A percentile compares a stretch with the other conserved stretches of the same genome.
phyloP scores from a whole-genome alignment of 2,329 filamentous ascomycete species.

The Karstenula rhodostoma region DNA sequence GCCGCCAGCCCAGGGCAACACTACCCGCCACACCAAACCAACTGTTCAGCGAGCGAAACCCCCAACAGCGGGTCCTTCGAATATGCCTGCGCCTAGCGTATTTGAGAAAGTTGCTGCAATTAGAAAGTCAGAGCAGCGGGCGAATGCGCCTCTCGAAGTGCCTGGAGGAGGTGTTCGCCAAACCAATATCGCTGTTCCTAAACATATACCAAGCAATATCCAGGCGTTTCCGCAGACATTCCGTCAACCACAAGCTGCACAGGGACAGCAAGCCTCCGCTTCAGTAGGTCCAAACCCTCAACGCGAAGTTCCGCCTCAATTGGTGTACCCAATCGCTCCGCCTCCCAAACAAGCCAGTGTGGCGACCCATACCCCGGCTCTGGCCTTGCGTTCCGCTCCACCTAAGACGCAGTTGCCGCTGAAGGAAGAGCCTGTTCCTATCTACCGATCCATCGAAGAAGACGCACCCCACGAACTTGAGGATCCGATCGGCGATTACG shows the following conservation, averaged over 20 bases:
- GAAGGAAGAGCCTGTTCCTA: conserved; percentile 17
- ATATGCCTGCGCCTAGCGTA: conserved; percentile 11
- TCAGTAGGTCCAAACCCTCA: conserved; percentile 13
- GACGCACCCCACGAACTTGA: conserved; percentile 17
- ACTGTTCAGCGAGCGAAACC: conserved; percentile 15
- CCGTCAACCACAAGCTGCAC: conserved; percentile 4
- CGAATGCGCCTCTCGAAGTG: conserved; percentile 14
- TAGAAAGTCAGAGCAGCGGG: conserved; percentile 28
- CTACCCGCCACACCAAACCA: conserved; percentile 15
- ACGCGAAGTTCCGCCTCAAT: conserved; percentile 1
- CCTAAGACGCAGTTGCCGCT: conserved; percentile 7
- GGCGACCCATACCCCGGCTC: conserved; percentile 8
- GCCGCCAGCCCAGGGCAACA: conserved; percentile 16
- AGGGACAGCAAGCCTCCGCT: not conserved
- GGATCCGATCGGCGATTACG: conserved; percentile 54
- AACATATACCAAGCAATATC: conserved; percentile 22
- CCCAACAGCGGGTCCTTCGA: too few relatives aligned
- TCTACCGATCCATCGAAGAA: conserved; percentile 20
- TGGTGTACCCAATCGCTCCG: conserved; percentile 7
- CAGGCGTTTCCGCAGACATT: conserved; percentile 16
- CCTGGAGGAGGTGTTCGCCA: conserved; percentile 13
- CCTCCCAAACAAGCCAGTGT: conserved; percentile 6
- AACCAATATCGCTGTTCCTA: conserved; percentile 12
- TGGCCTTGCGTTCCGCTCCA: not conserved
- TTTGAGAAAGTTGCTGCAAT: conserved; percentile 27